These are phyloP conservation scores for Cornus suecica DNA, from an alignment of 148 eudicot genomes.

Conservation along the genomic window DNA sequence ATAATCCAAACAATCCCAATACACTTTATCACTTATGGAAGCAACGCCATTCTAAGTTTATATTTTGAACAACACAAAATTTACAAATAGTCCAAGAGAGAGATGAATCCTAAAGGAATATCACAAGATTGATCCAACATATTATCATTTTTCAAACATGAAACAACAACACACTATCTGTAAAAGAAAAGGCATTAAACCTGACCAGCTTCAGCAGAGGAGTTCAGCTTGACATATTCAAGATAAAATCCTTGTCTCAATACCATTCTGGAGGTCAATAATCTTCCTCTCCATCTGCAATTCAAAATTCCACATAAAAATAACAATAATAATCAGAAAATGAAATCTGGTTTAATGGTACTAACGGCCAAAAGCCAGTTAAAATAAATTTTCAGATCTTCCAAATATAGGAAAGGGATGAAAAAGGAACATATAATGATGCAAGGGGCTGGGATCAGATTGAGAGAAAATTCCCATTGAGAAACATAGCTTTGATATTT, in stretches of 20 bases:
- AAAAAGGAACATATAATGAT: background rate
- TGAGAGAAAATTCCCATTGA: background rate
- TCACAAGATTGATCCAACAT: background rate
- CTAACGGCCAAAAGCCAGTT: background rate
- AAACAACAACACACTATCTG: background rate
- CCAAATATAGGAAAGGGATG: background rate
- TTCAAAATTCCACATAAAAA: background rate
- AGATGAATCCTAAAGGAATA: background rate
- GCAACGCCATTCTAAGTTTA: background rate
- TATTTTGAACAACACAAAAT: background rate
- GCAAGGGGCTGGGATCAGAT: background rate
- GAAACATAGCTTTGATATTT: background rate
- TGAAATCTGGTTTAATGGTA: background rate
- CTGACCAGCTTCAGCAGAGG: background rate
- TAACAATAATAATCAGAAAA: background rate
- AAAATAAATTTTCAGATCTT: background rate
- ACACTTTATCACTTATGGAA: background rate
- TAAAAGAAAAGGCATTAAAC: background rate
- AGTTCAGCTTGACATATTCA: background rate
- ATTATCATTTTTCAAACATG: background rate
- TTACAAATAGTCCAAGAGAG: background rate
- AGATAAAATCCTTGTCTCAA: background rate
- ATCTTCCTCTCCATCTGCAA: conserved; percentile 5
- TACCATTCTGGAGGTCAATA: background rate
- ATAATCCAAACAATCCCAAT: background rate